Percentiles rank a stretch among this genome's conserved stretches.
phyloP scores from a whole-genome alignment of 169 alveolate genomes.

The Plasmodium vivax region DNA sequence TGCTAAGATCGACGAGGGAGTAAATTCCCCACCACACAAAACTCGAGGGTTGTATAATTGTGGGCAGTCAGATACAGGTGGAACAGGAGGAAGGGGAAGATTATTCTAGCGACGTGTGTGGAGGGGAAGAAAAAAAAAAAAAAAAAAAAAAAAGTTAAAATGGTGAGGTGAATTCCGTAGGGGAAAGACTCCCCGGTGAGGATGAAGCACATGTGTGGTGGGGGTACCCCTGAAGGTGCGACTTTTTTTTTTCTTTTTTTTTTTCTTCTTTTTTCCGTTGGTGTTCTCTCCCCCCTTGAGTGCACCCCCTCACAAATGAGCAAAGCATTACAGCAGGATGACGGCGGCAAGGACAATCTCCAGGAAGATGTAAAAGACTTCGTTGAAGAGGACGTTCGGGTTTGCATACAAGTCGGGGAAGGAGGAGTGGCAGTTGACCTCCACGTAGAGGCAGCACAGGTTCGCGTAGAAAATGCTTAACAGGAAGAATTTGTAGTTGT shows the following conservation, averaged over 20 bases:
- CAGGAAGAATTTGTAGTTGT: slow-evolving; percentile 69
- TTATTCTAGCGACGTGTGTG: neutral
- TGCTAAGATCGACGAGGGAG: neutral
- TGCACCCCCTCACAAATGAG: neutral
- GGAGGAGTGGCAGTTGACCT: slow-evolving; percentile 32
- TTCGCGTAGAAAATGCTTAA: slow-evolving; percentile 46
- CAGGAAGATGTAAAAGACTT: slow-evolving; percentile 45
- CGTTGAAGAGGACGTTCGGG: slow-evolving; percentile 50
- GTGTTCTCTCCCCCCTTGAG: neutral
- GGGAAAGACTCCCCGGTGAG: neutral
- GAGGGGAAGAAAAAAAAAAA: neutral
- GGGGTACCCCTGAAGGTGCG: neutral
- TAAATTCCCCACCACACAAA: slow-evolving; percentile 33
- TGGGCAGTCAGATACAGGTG: slow-evolving; percentile 33
- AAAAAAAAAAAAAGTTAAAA: neutral
- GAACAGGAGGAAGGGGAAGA: slow-evolving; percentile 53
- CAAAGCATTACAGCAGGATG: slow-evolving; percentile 14
- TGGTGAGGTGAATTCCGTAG: neutral
- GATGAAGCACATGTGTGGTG: neutral
- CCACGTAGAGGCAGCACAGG: slow-evolving; percentile 33
- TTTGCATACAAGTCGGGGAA: slow-evolving; percentile 49
- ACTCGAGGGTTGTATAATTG: slow-evolving; percentile 54
- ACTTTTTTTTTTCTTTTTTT: neutral
- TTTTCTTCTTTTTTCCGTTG: too few species aligned
- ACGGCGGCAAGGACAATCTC: slow-evolving; percentile 45